Conservation (phyloP, 768 basidiomycete genomes). For the Suillus ampliporus region DNA sequence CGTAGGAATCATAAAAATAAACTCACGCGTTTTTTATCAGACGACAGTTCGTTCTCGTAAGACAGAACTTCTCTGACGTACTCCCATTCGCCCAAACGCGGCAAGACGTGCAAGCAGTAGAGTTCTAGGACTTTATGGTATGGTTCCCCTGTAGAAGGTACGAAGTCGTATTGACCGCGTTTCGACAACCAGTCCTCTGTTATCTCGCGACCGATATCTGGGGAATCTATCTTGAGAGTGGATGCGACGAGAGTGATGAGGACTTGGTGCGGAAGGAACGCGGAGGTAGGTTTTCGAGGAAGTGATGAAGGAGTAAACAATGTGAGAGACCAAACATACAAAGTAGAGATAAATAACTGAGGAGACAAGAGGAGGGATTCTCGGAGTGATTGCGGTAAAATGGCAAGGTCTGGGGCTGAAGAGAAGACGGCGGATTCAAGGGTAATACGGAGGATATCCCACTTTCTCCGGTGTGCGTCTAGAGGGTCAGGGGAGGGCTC, state of each 20-base stretch:
- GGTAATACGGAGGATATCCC: slow-evolving; percentile 88
- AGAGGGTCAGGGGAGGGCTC: slow-evolving; percentile 43
- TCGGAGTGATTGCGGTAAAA: slow-evolving; percentile 57
- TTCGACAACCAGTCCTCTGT: slow-evolving; percentile 82
- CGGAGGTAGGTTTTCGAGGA: slow-evolving; percentile 48
- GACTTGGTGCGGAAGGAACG: slow-evolving; percentile 71
- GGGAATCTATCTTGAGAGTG: slow-evolving; percentile 67
- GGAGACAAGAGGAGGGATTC: slow-evolving; percentile 62
- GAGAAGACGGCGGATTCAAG: slow-evolving; percentile 77
- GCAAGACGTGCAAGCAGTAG: slow-evolving; percentile 76
- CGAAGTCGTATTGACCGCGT: slow-evolving; percentile 46
- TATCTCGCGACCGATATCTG: slow-evolving; percentile 64
- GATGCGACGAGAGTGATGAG: slow-evolving; percentile 73
- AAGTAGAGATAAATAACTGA: slow-evolving; percentile 56
- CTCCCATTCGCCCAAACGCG: slow-evolving; percentile 80
- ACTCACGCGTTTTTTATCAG: slow-evolving; percentile 57
- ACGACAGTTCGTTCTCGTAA: slow-evolving; percentile 70
- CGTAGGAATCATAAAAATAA: neutral
- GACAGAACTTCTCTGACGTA: slow-evolving; percentile 78
- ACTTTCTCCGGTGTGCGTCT: slow-evolving; percentile 68
- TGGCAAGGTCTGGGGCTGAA: slow-evolving; percentile 47
- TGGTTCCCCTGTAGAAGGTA: slow-evolving; percentile 49
- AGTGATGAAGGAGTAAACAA: slow-evolving; percentile 65
- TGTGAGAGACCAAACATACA: slow-evolving; percentile 67
- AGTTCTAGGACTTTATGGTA: slow-evolving; percentile 80